Evolutionary conservation across 2,329 filamentous ascomycete species (phyloP), one percentile per base, ranked within the genome.

Genomic region (Diaporthe sp.): DNA sequence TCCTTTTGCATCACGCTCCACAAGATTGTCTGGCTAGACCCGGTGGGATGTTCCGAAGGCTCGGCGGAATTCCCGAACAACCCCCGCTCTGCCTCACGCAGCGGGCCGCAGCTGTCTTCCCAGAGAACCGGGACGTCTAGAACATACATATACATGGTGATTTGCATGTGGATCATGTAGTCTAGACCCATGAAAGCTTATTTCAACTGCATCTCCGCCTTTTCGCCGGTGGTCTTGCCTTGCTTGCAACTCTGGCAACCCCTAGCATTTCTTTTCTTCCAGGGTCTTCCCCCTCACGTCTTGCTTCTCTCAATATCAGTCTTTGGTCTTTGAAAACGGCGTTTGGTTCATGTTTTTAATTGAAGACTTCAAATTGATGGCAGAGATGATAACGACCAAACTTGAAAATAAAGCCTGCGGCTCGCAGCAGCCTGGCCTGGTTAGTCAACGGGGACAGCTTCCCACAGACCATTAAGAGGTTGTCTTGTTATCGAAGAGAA

Each of bases 41-140:
- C 27, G 27, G 59, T 30, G 17, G 59, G 39, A 30, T 22, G 27
- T 65, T 65, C 59, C 59, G 59, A n/a, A 65, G 39, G 17, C 39
- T 47, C 13, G 39, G 39, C 59, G 59, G 59, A 44, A 50, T 47
- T 65, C 44, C 59, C 59, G 59, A 32, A 50, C 42, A 65, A 65
- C 10, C 59, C 59, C 27, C 50, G 39, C 42, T 35, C 59, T 47
- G 39, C 59, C 39, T 65, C 59, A 47, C 42, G 4, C 19, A 1
- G 39, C 59, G 22, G 27, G 59, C 59, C 42, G n/a, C 56, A 65
- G 39, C 39, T 65, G 59, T 47, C 39, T 65, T 32, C 13, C 59
- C 59, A 65, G 39, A 65, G 39, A 47, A 22, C 59, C 59, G 59
- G 59, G 59, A 65, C 59, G 2, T 25, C 37, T 13, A 30, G 25